These are phyloP conservation scores for Backusella sp. DNA, from an alignment of 192 early-diverging fungal genomes.

Conservation along the genomic window DNA sequence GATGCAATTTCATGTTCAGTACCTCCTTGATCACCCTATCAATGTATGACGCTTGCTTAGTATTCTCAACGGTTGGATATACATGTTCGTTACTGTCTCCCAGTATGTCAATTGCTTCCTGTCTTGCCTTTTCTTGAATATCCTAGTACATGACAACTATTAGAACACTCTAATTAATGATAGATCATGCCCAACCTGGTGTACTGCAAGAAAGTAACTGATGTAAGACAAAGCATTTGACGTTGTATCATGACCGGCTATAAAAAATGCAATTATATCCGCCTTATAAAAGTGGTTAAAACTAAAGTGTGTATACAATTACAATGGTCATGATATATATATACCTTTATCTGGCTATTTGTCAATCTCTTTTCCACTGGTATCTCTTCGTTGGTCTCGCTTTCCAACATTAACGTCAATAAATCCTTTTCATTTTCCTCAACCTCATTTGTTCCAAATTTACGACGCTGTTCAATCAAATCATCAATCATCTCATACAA, in stretches of 20 bases:
- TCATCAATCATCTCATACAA: neutral
- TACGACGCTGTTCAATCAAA: neutral
- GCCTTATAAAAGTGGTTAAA: neutral
- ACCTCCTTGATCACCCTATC: constrained; percentile 22
- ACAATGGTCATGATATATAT: constrained; percentile 30
- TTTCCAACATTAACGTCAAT: constrained; percentile 54
- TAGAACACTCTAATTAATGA: neutral
- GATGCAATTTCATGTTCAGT: neutral
- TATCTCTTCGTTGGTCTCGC: constrained; percentile 31
- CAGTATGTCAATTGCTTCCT: constrained; percentile 20
- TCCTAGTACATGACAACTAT: constrained; percentile 10
- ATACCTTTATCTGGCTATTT: constrained; percentile 25
- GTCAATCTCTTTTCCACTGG: constrained; percentile 28
- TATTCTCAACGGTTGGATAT: neutral
- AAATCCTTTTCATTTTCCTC: constrained; percentile 17
- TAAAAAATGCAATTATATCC: neutral
- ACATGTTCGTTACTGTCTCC: neutral
- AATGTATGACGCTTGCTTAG: constrained; percentile 17
- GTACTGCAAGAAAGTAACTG: constrained; percentile 45
- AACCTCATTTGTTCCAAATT: neutral
- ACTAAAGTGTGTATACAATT: neutral
- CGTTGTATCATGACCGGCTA: constrained; percentile 19
- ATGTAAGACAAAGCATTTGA: constrained; percentile 31
- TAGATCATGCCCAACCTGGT: neutral
- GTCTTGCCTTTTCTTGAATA: constrained; percentile 24